A percentile compares a stretch with the other conserved stretches of the same genome.
These are phyloP conservation scores for Clitocybe nebularis DNA, from an alignment of 1,284 basidiomycete genomes.

Conservation along the genomic window DNA sequence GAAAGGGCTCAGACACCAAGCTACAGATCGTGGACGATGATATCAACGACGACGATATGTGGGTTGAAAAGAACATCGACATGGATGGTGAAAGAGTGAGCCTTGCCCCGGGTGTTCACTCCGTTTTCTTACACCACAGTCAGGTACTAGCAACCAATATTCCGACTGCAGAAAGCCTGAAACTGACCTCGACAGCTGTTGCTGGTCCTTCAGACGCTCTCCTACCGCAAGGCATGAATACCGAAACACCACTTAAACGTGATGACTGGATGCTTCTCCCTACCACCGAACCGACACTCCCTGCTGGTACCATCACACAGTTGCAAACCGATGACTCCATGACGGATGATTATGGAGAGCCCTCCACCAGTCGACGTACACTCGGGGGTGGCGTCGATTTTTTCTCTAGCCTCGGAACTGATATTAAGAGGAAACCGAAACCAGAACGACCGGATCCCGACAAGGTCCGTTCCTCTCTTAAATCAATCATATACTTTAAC, in stretches of 20 bases:
- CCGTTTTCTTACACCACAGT: slow-evolving; percentile 4
- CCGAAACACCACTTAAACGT: slow-evolving; percentile 55
- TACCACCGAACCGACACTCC: slow-evolving; percentile 19
- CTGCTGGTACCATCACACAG: slow-evolving; percentile 15
- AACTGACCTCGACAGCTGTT: slow-evolving; percentile 57
- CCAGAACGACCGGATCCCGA: slow-evolving; percentile 69
- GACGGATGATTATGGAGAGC: slow-evolving; percentile 72
- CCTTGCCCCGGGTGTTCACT: slow-evolving; percentile 9
- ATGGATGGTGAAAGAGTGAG: slow-evolving; percentile 70
- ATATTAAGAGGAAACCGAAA: slow-evolving; percentile 62
- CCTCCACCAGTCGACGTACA: slow-evolving; percentile 42
- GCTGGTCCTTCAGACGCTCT: slow-evolving; percentile 37
- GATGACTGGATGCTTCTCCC: slow-evolving; percentile 89
- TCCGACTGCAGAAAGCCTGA: slow-evolving; percentile 74
- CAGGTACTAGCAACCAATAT: slow-evolving; percentile 69
- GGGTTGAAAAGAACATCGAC: slow-evolving; percentile 86
- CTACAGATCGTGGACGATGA: slow-evolving; percentile 65
- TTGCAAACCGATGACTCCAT: slow-evolving; percentile 44
- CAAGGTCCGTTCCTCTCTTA: slow-evolving; percentile 42
- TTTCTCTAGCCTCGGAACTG: slow-evolving; percentile 80
- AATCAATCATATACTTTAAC: not conserved
- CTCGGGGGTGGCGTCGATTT: slow-evolving; percentile 69
- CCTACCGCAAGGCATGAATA: slow-evolving; percentile 38
- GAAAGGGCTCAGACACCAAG: slow-evolving; percentile 23
- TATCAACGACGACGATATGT: slow-evolving; percentile 63